Base-by-base conservation (phyloP, 345 rosid genomes). In the Rhodamnia rubescens region DNA sequence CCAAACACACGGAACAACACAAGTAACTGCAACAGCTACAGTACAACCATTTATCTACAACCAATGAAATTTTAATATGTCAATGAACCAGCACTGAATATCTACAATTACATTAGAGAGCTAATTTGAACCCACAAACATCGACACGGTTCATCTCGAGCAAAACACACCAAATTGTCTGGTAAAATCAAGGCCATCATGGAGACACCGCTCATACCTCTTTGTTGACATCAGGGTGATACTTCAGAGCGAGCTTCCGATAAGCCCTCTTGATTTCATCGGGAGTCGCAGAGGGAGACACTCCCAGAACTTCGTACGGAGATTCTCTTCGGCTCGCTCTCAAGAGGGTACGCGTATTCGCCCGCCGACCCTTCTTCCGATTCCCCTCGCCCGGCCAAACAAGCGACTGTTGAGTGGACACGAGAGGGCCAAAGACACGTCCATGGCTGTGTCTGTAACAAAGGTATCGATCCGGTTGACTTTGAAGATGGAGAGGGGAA, bases 201-300 rank as follows among this genome's bases (percentile, higher is more conserved):
- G 12, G 24, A 69, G 78, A 69, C 47, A 4, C 47, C 78, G 24
- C 24, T 32, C 78, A 69, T 69, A 69, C 98, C 98, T 94, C 95
- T 88, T 95, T 95, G 87, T 97, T 97, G 84, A 97, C 98, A 89
- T 97, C 98, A 84, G 99, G 98, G 85, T 97, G 98, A 88, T 89
- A 95, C 92, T 93, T 95, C 85, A 97, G 90, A 89, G 99, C 99
- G 88, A 97, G 98, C 91, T 92, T 97, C 87, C 99, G 92, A 82
- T 97, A 97, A 89, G 99, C 98, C 91, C 93, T 94, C 87, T 97
- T 97, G 89, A 97, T 95, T 83, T 97, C 98, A 86, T 85, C 90
- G n/a, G 95, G 89, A 87, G 94, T 90, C 58, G 99, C 94, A 44
- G 98, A 90, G 11, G 94, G 93, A 85, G 98, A 90, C 83, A 95